These are phyloP conservation scores for Yueomyces sp. DNA, from an alignment of 805 yeast species.

Conservation along the genomic window DNA sequence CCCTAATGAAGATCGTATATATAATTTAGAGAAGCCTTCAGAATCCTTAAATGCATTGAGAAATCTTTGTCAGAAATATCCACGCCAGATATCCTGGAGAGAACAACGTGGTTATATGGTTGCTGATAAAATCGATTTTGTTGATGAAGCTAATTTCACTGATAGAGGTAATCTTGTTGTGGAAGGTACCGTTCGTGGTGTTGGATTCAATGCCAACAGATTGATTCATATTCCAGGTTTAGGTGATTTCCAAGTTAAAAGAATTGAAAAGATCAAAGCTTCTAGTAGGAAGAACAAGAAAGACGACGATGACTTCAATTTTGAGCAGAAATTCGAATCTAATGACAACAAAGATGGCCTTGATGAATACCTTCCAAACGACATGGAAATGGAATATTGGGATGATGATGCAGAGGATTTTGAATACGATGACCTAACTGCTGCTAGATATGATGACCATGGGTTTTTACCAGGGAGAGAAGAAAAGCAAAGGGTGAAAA, in stretches of 20 bases:
- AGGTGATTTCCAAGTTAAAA: conserved; percentile 76
- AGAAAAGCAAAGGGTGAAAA: conserved; percentile 22
- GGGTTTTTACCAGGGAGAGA: conserved; percentile 26
- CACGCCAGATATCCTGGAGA: conserved; percentile 81
- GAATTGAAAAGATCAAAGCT: conserved; percentile 38
- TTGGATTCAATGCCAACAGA: conserved; percentile 66
- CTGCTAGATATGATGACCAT: conserved; percentile 29
- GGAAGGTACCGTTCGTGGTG: conserved; percentile 79
- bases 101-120: conserved; percentile 82
- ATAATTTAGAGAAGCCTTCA: conserved; percentile 47
- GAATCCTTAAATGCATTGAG: conserved; percentile 70
- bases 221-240: conserved; percentile 76
- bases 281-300: conserved; percentile 19
- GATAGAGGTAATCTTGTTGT: conserved; percentile 35
- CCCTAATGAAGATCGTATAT: conserved; percentile 70
- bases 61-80: conserved; percentile 70
- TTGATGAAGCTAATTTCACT: conserved; percentile 8
- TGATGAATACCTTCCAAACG: conserved; percentile 48
- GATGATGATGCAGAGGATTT: conserved; percentile 24
- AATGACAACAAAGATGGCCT: conserved; percentile 39
- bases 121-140: conserved; percentile 43
- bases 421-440: conserved; percentile 18
- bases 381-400: conserved; percentile 32
- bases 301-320: conserved; percentile 7
- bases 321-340: conserved; percentile 20